Evolutionary conservation across 2,329 filamentous ascomycete species (phyloP), one percentile per base, ranked within the genome.

Genomic region (Colletotrichum sp.): DNA sequence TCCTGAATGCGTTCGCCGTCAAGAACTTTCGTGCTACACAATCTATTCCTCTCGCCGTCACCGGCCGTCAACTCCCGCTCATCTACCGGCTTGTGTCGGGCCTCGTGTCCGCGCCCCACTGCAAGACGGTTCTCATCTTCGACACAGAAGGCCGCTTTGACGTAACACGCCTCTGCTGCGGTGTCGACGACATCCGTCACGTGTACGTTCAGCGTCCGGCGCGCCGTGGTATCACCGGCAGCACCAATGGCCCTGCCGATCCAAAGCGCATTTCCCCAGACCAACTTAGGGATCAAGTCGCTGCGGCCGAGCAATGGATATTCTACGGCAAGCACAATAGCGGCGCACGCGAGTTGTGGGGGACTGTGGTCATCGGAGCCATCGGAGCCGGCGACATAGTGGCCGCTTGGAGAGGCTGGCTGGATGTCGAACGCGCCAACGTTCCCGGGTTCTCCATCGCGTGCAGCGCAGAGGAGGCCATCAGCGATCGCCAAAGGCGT

Each of bases 111-210:
- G 77, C 86, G 6, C 89, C 90, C 12, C 83, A 88, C 67, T 78
- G 79, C 36, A 88, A 90, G 79, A 83, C 89, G 8, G 80, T 93
- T 9, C 83, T 90, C 1, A 78, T 93, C 8, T 79, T 93, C 64
- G 92, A 93, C 78, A 80, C 88, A 3, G 90, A 91, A 61, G 84
- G 85, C 10, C 86, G 87, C 10, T 93, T 93, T 77, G 90, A 92
- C 74, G 82, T 87, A 3, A 87, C 87, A 8, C 84, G 87, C 3
- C 83, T 92, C 9, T 78, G 77, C 67, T 88, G 80, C 79, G 71
- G 74, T 57, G 74, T 78, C 9, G 76, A 81, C 0, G 86, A 91
- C 78, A 81, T 91, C 4, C 81, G 82, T 2, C 90, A 92, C 78
- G 83, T 91, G 43, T 87, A 92, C 79, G 81, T 92, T 26, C 87